Evolutionary conservation across 140 eudicot genomes (phyloP), one percentile per base, ranked within the genome.

Genomic region (Cichorium intybus): DNA sequence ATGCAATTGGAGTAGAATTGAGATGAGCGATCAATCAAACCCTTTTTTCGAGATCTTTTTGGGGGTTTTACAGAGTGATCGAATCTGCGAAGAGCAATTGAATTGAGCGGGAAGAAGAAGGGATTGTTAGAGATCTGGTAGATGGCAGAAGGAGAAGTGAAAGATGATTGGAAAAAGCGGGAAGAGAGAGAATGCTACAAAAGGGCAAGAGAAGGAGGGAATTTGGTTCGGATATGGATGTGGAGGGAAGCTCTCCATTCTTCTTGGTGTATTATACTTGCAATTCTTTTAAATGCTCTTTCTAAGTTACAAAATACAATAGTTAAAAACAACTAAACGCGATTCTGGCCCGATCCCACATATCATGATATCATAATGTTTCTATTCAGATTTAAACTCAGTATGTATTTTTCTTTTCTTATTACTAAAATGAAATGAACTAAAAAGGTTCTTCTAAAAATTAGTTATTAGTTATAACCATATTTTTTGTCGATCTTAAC

Each of bases 201-300:
- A 16, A 55, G 56, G 61, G n/a, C 15, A 15, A 62, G 33, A 49
- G 69, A 67, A 70, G 82, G 93, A 78, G 96, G 95, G 90, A 90
- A 90, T 87, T 84, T 87, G 95, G 95, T 90, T 90, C 90, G 81
- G 95, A 90, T 84, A 84, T 72, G 78, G 87, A 84, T 84, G 87
- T 86, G 97, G 97, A 89, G 97, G 97, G 97, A 89, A 89, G 71
- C 64, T 53, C 67, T 46, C 21, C 21, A 23, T 66, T 56, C 17
- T 31, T 35, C 24, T 64, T 48, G 29, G 43, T 49, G 43, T 49
- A 3, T 29, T 47, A 1, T 20, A 23, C 35, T 39, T 61, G 21
- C 37, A 24, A 41, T 39, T 39, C 46, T 39, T 55, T 55, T 55
- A 55, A 55, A 55, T 55, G n/a, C 33, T 54, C 18, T 7, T 49